Evolutionary conservation across 768 basidiomycete genomes (phyloP).

Genomic region (Mycena venus): DNA sequence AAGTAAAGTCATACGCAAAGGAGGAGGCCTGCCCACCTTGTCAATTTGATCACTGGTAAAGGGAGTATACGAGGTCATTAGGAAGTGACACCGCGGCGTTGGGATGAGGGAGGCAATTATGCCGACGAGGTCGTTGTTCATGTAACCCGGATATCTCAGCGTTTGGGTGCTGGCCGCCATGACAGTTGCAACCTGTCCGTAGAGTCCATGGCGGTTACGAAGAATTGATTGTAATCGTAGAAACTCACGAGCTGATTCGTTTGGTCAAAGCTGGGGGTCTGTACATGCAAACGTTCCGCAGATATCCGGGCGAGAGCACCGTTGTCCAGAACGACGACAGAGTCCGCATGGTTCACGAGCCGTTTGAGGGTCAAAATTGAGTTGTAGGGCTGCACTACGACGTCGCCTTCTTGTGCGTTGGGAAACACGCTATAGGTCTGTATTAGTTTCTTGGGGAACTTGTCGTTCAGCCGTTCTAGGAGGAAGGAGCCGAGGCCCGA

Average conservation of each 20-base stretch:
- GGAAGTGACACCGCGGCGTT: conserved; percentile 96
- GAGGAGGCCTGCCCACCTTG: conserved; percentile 70
- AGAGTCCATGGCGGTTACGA: not conserved
- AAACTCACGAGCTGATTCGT: conserved; percentile 87
- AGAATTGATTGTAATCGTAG: not conserved
- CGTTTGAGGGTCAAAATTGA: conserved; percentile 93
- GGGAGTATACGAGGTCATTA: conserved; percentile 99
- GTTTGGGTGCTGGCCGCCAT: conserved; percentile 99
- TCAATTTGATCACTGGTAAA: conserved; percentile 98
- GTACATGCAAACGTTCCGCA: conserved; percentile 90
- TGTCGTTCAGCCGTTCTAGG: conserved; percentile 95
- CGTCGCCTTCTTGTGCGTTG: conserved; percentile 92
- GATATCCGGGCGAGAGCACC: conserved; percentile 94
- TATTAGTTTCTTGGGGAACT: conserved; percentile 98
- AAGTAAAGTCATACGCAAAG: not conserved
- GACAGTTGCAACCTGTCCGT: conserved; percentile 88
- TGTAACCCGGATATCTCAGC: conserved; percentile 96
- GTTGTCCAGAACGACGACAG: conserved; percentile 97
- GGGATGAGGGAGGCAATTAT: conserved; percentile 97
- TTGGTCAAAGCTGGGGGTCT: conserved; percentile 91
- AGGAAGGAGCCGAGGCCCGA: conserved; percentile 99
- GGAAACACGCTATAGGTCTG: conserved; percentile 99
- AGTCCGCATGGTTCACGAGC: conserved; percentile 95
- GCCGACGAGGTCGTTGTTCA: conserved; percentile 99
- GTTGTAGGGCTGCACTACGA: conserved; percentile 99